Conservation (phyloP, 2,329 filamentous ascomycete species). For the Penicillium sp. region DNA sequence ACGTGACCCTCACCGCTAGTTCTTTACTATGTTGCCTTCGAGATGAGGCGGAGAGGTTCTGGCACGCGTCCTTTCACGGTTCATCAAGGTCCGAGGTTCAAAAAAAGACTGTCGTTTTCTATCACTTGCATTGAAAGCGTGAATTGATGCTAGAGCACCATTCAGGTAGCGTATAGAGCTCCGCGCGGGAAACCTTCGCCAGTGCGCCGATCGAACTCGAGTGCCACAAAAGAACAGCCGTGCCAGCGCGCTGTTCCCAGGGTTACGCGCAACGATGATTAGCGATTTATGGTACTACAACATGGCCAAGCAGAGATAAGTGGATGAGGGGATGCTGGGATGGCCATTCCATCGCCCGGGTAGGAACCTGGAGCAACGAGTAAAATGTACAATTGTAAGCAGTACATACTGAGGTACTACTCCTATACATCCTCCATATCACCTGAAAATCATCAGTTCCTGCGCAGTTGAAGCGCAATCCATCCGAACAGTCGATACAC, state of each 20-base stretch:
- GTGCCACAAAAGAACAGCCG: constrained; percentile 1
- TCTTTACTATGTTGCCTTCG: neutral
- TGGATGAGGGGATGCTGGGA: neutral
- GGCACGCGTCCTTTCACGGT: neutral
- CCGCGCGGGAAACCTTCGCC: neutral
- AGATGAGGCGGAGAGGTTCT: constrained; percentile 1
- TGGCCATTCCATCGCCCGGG: neutral
- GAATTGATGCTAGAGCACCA: neutral
- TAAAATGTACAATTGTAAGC: neutral
- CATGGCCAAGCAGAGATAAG: neutral
- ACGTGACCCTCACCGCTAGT: constrained; percentile 20
- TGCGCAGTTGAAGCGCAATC: constrained; percentile 48
- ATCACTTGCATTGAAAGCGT: neutral
- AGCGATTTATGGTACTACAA: neutral
- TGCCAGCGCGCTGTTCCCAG: neutral
- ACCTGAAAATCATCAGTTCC: neutral
- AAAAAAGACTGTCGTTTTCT: neutral
- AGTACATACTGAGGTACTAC: neutral
- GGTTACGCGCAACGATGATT: neutral
- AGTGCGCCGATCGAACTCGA: neutral
- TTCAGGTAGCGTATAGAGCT: neutral
- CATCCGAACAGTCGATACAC: constrained; percentile 67
- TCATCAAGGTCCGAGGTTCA: neutral
- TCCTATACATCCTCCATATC: neutral
- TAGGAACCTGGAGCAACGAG: neutral